Conservation (phyloP, 2,329 filamentous ascomycete genomes). For the Talaromyces sp. region DNA sequence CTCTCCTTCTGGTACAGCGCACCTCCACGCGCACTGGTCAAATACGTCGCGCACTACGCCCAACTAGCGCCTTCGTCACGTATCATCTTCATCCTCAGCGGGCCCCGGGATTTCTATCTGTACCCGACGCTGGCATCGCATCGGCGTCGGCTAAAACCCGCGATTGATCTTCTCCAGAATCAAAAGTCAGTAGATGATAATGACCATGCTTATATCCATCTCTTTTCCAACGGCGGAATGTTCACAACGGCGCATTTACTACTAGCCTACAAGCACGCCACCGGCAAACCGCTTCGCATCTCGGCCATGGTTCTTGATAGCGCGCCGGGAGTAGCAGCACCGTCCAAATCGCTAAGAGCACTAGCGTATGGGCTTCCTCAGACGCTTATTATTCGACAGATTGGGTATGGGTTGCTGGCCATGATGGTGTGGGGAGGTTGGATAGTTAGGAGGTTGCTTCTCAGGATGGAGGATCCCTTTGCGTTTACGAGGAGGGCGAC, state of each 20-base stretch:
- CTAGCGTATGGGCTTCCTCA: constrained; percentile 33
- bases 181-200: constrained; percentile 1
- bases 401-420: constrained; percentile 24
- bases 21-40: constrained; percentile 37
- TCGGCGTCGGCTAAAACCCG: constrained; percentile 27
- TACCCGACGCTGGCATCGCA: constrained; percentile 21
- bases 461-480: constrained; percentile 19
- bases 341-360: constrained; percentile 24
- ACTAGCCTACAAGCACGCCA: constrained; percentile 30
- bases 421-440: constrained; percentile 18
- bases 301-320: constrained; percentile 44
- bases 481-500: constrained; percentile 24
- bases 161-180: constrained; percentile 29
- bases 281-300: constrained; percentile 32
- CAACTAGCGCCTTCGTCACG: constrained; percentile 39
- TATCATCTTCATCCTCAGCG: constrained; percentile 39
- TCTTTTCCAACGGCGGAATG: constrained; percentile 50
- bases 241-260: constrained; percentile 37
- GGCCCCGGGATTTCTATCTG: constrained; percentile 30
- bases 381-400: constrained; percentile 24
- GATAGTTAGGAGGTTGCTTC: constrained; percentile 12
- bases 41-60: constrained; percentile 45
- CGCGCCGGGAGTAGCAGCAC: constrained; percentile 36
- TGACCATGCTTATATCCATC: constrained; percentile 36
- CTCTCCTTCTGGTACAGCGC: constrained; percentile 50